Conservation (phyloP, 441 rosid species). For the Codiaeum variegatum region DNA sequence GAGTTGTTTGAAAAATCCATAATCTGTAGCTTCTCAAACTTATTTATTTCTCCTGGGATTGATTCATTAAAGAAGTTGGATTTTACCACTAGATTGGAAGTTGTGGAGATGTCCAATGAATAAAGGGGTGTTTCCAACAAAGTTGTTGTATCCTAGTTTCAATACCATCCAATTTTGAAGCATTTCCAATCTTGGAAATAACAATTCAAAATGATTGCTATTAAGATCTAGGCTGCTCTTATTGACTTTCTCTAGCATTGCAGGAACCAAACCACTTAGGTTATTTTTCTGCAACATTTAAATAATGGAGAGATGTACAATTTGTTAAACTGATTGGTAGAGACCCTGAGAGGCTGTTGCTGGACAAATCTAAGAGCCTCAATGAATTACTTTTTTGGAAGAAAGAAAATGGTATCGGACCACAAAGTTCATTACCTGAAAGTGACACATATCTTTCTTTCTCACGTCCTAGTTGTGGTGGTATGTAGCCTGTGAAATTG, state of each 20-base stretch:
- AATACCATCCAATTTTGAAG: slow-evolving; percentile 17
- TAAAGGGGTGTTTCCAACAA: slow-evolving; percentile 23
- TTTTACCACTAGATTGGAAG: slow-evolving; percentile 19
- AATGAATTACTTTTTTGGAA: slow-evolving; percentile 5
- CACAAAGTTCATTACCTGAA: slow-evolving; percentile 13
- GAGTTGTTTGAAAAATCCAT: slow-evolving; percentile 66
- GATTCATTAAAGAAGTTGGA: slow-evolving; percentile 29
- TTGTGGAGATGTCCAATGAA: slow-evolving; percentile 24
- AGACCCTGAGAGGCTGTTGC: slow-evolving; percentile 21
- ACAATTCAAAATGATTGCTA: slow-evolving; percentile 22
- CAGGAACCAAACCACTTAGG: slow-evolving; percentile 21
- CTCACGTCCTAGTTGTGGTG: slow-evolving; percentile 1
- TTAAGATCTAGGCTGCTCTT: slow-evolving; percentile 15
- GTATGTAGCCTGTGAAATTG: slow-evolving; percentile 15
- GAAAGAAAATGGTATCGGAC: slow-evolving; percentile 17
- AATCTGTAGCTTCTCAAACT: slow-evolving; percentile 37
- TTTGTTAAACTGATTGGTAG: slow-evolving; percentile 20
- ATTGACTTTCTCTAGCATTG: slow-evolving; percentile 10
- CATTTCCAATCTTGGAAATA: slow-evolving; percentile 23
- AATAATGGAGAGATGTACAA: slow-evolving; percentile 17
- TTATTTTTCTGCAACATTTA: slow-evolving; percentile 25
- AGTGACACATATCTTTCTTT: slow-evolving; percentile 7
- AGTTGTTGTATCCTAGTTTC: slow-evolving; percentile 21
- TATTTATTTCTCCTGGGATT: slow-evolving; percentile 28
- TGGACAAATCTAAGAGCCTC: slow-evolving; percentile 21